These are phyloP conservation scores for Phytophthora agathidicida DNA, from an alignment of 352 stramenopile species.

Conservation along the genomic window DNA sequence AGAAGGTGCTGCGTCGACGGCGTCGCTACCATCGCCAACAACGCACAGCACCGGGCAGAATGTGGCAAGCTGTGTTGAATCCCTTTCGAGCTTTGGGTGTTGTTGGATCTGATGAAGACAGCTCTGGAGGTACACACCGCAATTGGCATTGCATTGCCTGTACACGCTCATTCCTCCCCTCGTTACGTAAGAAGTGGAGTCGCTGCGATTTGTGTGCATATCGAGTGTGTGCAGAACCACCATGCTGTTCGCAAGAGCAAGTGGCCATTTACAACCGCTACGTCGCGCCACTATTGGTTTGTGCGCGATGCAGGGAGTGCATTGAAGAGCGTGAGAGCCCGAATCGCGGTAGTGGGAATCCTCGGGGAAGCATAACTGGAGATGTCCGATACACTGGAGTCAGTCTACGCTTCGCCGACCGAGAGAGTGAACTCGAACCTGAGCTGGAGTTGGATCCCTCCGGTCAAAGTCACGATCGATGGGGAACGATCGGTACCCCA, in stretches of 20 bases:
- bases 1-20: conserved; percentile 35
- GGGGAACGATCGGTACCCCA: background rate
- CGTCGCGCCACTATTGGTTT: conserved; percentile 38
- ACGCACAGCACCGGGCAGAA: conserved; percentile 8
- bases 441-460: conserved; percentile 30
- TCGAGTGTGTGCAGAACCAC: conserved; percentile 34
- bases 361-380: background rate
- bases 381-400: conserved; percentile 34
- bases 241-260: conserved; percentile 41
- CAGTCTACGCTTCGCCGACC: conserved; percentile 27
- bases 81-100: conserved; percentile 23
- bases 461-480: conserved; percentile 3
- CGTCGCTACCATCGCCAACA: conserved; percentile 17
- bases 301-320: conserved; percentile 40
- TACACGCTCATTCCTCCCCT: conserved; percentile 31
- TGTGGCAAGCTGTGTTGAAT: conserved; percentile 26
- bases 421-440: conserved; percentile 27
- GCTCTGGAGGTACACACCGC: conserved; percentile 16
- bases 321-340: conserved; percentile 27
- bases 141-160: conserved; percentile 52
- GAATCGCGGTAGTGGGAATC: conserved; percentile 14
- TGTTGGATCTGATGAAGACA: conserved; percentile 10
- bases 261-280: conserved; percentile 53
- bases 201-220: conserved; percentile 51
- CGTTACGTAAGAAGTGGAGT: conserved; percentile 28